Conservation (phyloP, 1,284 basidiomycete species). For the Pholiota adiposa region DNA sequence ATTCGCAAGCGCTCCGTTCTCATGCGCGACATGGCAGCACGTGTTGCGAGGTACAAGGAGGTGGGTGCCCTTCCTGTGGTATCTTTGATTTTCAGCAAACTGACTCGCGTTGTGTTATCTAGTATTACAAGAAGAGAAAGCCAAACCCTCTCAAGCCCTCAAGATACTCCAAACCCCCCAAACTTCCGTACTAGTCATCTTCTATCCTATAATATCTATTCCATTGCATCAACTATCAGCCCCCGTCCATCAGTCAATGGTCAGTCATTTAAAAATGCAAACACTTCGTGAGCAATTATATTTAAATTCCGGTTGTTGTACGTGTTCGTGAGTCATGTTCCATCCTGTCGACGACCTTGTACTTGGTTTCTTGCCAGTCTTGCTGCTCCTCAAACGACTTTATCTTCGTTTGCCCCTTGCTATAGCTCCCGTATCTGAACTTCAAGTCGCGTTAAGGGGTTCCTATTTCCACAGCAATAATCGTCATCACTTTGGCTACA, state of each 20-base stretch:
- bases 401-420: too few species aligned
- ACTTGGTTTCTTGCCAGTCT: too few species aligned
- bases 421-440: too few species aligned
- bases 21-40: slow-evolving; percentile 68
- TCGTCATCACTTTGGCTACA: too few species aligned
- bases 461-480: too few species aligned
- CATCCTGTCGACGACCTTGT: too few species aligned
- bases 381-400: too few species aligned
- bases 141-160: slow-evolving; percentile 59
- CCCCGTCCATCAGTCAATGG: slow-evolving; percentile 5
- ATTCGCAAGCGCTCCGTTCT: slow-evolving; percentile 52
- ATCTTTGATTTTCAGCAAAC: neutral
- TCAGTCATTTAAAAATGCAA: neutral
- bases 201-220: slow-evolving; percentile 9
- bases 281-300: too few species aligned
- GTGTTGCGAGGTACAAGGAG: slow-evolving; percentile 65
- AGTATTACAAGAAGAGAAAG: slow-evolving; percentile 57
- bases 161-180: slow-evolving; percentile 46
- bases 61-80: slow-evolving; percentile 42
- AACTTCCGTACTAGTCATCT: slow-evolving; percentile 54
- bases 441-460: too few species aligned
- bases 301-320: too few species aligned
- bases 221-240: neutral
- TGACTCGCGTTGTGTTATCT: slow-evolving; percentile 2
- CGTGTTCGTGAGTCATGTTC: too few species aligned